Percentiles rank a stretch among this genome's conserved stretches.
phyloP scores from a whole-genome alignment of 257 asterid genomes.

The Nicotiana tomentosiformis region DNA sequence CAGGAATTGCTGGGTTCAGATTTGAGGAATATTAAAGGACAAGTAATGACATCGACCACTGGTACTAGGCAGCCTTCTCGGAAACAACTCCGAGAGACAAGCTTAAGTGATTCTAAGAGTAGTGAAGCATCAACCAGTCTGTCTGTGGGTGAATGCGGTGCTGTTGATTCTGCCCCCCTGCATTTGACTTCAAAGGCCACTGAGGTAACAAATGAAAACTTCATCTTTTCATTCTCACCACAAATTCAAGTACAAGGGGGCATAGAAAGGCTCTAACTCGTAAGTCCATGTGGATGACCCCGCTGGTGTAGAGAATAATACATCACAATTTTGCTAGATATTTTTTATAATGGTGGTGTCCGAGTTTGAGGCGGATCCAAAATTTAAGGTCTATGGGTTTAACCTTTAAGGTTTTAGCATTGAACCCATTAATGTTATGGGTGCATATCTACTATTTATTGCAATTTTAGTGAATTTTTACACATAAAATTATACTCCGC shows the following conservation, averaged over 20 bases:
- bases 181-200: slow-evolving; percentile 67
- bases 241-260: background rate
- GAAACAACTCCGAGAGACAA: slow-evolving; percentile 53
- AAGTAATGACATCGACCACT: slow-evolving; percentile 40
- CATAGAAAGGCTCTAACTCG: background rate
- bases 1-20: slow-evolving; percentile 64
- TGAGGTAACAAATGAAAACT: slow-evolving; percentile 44
- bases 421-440: too few relatives aligned
- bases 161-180: slow-evolving; percentile 53
- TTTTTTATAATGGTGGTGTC: background rate
- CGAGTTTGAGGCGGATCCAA: too few relatives aligned
- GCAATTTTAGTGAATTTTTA: too few relatives aligned
- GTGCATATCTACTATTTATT: too few relatives aligned
- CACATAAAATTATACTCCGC: too few relatives aligned
- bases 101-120: slow-evolving; percentile 59
- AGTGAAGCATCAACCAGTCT: slow-evolving; percentile 58
- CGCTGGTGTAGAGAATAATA: background rate
- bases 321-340: background rate
- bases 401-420: too few relatives aligned
- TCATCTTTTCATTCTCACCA: background rate
- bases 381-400: too few relatives aligned
- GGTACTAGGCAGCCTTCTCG: slow-evolving; percentile 51
- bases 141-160: slow-evolving; percentile 43
- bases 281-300: background rate
- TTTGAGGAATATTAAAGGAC: slow-evolving; percentile 60